These are phyloP conservation scores for Volvox africanus DNA, from an alignment of 139 green algal genomes.

Conservation along the genomic window DNA sequence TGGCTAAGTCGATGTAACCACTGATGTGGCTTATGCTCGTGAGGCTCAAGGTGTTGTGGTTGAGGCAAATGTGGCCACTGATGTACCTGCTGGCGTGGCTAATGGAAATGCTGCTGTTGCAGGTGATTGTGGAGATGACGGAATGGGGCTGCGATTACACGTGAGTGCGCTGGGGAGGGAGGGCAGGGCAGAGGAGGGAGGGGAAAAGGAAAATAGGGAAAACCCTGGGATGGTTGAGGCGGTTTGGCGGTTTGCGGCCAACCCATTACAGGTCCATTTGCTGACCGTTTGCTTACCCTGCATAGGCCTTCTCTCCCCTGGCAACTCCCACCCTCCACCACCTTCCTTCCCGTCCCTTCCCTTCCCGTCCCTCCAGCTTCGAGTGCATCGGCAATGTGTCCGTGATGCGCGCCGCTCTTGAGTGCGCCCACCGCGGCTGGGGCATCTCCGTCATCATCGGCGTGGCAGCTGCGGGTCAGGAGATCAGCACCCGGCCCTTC, in stretches of 20 bases:
- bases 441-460: slow-evolving; percentile 88
- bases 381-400: slow-evolving; percentile 58
- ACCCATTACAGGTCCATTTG: no score
- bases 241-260: no score
- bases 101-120: neutral
- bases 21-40: no score
- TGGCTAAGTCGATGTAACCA: no score
- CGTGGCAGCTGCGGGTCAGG: slow-evolving; percentile 88
- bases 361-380: slow-evolving; percentile 6
- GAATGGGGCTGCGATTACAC: slow-evolving; percentile 95
- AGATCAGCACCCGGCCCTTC: slow-evolving; percentile 96
- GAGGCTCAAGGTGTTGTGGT: no score
- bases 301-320: neutral
- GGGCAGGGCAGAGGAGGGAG: neutral
- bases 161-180: slow-evolving; percentile 39
- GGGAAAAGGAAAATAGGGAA: neutral
- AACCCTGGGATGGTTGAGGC: no score
- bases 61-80: no score
- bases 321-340: neutral
- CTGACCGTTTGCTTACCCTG: no score
- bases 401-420: slow-evolving; percentile 96
- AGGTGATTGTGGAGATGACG: slow-evolving; percentile 91
- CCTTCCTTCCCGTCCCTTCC: neutral
- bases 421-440: slow-evolving; percentile 94
- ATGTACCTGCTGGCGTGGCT: no score